Evolutionary conservation across 2,329 filamentous ascomycete genomes (phyloP), one percentile per base, ranked within the genome.

Genomic region (Ceratocystis lukuohia): DNA sequence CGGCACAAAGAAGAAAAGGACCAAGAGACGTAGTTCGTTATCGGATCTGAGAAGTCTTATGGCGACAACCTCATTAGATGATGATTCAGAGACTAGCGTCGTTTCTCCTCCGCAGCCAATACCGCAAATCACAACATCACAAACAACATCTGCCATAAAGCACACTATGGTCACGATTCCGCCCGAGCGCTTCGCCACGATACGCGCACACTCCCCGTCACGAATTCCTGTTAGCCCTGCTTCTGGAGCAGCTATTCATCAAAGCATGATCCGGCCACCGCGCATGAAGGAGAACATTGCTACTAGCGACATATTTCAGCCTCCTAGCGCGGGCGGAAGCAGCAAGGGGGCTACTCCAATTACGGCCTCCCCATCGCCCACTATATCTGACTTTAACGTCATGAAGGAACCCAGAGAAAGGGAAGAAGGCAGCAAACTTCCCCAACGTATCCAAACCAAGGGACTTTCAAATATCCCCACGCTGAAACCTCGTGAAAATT

Each of bases 11-110:
- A 76, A 79, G 57, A 86, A 83, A 73, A 92, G 87, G 77, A 66
- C 53, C 70, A 96, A 96, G 78, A 83, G 93, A 66, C 86, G 93
- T 73, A 96, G 92, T 76, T 96, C 92, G 30, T 77, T 97, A 53
- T 96, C 92, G 3, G 93, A 97, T 74, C 80, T 97, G 61, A 88
- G 85, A 70, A 81, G 79, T 66, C 78, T 89, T 20, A 86, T 93
- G 76, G 82, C 80, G 50, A 80, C 84, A 66, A 80, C 86, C 7
- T 81, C 78, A 10, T 75, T 87, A 0, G 72, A 72, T 12, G 74
- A 75, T 28, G 73, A 76, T 1, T 68, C 67, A 7, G 67, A 68
- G 50, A 45, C 64, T 66, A 68, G 67, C 25, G 25, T 61, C 15
- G 25, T 68, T 46, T 61, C 48, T n/a, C 64, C 67, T 22, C 46